phyloP scores from a whole-genome alignment of 208 protist genomes.

The Trypanosoma cruzi region DNA sequence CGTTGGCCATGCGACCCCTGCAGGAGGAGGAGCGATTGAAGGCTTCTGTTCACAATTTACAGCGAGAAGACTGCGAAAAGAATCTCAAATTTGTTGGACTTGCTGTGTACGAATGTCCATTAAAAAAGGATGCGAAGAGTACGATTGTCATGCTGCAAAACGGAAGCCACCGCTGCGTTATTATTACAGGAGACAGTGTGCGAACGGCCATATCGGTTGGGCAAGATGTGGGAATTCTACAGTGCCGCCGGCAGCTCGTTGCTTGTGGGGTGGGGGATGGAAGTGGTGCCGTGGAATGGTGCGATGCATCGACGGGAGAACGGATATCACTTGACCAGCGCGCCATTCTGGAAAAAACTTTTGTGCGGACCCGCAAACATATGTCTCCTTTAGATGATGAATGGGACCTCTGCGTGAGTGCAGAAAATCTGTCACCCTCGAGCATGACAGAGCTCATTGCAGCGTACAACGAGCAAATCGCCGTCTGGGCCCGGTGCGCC shows the following conservation, averaged over 20 bases:
- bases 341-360: slow-evolving; percentile 59
- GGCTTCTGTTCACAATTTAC: slow-evolving; percentile 49
- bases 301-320: slow-evolving; percentile 53
- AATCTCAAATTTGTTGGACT: slow-evolving; percentile 96
- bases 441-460: slow-evolving; percentile 50
- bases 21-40: slow-evolving; percentile 38
- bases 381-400: slow-evolving; percentile 40
- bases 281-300: slow-evolving; percentile 52
- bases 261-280: slow-evolving; percentile 32
- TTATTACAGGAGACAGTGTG: slow-evolving; percentile 98
- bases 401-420: slow-evolving; percentile 90
- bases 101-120: slow-evolving; percentile 95
- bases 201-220: slow-evolving; percentile 98
- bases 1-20: slow-evolving; percentile 93
- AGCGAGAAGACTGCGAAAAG: slow-evolving; percentile 89
- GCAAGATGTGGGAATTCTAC: slow-evolving; percentile 85
- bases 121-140: slow-evolving; percentile 92
- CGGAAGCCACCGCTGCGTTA: slow-evolving; percentile 91
- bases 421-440: slow-evolving; percentile 46
- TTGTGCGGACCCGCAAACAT: slow-evolving; percentile 45
- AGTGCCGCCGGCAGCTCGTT: slow-evolving; percentile 67
- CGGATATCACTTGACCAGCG: slow-evolving; percentile 24
- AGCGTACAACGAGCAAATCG: slow-evolving; percentile 79
- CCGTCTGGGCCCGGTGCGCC: slow-evolving; percentile 91
- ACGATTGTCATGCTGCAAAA: slow-evolving; percentile 86